Conservation (phyloP, 192 early-diverging fungal species). For the Linnemannia schmuckeri region DNA sequence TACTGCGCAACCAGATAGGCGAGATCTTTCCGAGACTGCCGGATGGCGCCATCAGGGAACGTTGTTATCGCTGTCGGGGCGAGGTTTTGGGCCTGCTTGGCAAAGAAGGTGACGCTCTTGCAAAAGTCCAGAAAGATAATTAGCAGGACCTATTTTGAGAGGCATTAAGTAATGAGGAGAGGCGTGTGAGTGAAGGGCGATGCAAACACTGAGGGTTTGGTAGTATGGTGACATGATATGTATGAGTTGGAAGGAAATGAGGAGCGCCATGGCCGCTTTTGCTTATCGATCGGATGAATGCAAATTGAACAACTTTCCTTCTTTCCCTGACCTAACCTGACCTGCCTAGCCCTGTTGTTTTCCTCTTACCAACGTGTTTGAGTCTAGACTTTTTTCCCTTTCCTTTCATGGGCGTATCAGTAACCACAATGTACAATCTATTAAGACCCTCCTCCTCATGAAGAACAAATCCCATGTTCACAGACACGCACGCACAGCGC, state of each 20-base stretch:
- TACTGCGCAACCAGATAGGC: constrained; percentile 50
- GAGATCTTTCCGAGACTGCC: constrained; percentile 8
- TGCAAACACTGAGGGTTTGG: neutral
- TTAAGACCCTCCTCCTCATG: neutral
- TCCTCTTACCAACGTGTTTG: neutral
- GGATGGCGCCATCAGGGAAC: neutral
- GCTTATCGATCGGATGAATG: neutral
- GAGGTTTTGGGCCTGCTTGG: constrained; percentile 24
- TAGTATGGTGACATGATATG: neutral
- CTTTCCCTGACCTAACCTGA: too few species aligned
- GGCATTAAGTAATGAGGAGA: neutral
- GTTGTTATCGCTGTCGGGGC: neutral
- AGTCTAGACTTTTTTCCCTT: neutral
- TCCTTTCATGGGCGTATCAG: neutral
- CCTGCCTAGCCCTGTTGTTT: neutral
- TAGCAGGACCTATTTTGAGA: constrained; percentile 30
- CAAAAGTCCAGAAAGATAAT: constrained; percentile 44
- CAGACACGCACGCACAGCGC: neutral
- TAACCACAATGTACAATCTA: neutral
- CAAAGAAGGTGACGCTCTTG: constrained; percentile 38
- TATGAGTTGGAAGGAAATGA: neutral
- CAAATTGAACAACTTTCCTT: neutral
- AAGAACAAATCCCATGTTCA: neutral
- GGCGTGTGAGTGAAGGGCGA: neutral
- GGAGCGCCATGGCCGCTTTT: too few species aligned